phyloP scores from a whole-genome alignment of 2,329 filamentous ascomycete genomes.

The Aspergillus puulaauensis region DNA sequence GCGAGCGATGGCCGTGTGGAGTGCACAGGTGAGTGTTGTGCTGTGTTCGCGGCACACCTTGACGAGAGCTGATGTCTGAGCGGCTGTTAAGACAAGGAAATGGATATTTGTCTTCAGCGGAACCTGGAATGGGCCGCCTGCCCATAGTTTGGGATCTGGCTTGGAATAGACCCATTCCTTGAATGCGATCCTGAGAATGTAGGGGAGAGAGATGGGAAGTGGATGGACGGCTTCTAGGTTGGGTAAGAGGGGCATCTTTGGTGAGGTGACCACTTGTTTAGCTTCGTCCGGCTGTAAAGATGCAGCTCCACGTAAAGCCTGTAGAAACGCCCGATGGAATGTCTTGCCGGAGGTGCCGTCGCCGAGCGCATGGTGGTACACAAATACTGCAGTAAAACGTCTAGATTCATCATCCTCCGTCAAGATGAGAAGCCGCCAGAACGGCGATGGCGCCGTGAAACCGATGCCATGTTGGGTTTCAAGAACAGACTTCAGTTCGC shows the following conservation, averaged over 20 bases:
- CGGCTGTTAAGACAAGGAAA: constrained; percentile 32
- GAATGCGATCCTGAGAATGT: constrained; percentile 34
- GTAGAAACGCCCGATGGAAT: constrained; percentile 46
- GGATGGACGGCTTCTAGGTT: constrained; percentile 43
- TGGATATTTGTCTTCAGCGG: constrained; percentile 28
- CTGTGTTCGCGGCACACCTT: constrained; percentile 35
- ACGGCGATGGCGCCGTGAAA: constrained; percentile 38
- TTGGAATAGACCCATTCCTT: constrained; percentile 32
- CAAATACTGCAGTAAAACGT: constrained; percentile 45
- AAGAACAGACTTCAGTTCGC: constrained; percentile 44
- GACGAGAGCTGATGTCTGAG: constrained; percentile 29
- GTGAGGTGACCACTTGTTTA: constrained; percentile 22
- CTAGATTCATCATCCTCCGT: constrained; percentile 23
- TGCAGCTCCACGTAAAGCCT: constrained; percentile 29
- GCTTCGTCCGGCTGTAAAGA: constrained; percentile 16
- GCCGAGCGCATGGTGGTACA: constrained; percentile 50
- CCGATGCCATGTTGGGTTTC: constrained; percentile 42
- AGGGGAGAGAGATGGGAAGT: constrained; percentile 37
- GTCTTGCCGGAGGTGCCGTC: constrained; percentile 48
- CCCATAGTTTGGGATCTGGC: constrained; percentile 35
- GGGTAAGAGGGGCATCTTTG: constrained; percentile 35
- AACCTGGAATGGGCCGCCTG: constrained; percentile 28
- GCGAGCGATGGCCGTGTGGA: constrained; percentile 41
- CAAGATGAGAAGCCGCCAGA: constrained; percentile 48
- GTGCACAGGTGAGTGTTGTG: constrained; percentile 43